phyloP scores from a whole-genome alignment of 345 rosid species.

The Melastoma malabathricum region DNA sequence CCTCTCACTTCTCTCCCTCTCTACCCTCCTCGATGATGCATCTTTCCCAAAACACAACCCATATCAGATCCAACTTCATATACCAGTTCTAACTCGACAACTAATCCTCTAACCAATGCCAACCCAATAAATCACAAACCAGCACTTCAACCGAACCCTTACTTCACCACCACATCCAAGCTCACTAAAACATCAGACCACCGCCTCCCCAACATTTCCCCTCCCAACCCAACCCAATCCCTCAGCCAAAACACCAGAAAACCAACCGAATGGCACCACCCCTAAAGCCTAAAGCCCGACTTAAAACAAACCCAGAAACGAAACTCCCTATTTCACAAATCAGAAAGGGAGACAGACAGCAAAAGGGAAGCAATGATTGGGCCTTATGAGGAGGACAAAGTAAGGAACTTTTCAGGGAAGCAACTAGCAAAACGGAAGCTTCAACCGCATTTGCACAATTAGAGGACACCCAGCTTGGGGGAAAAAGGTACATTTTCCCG shows the following conservation, averaged over 20 bases:
- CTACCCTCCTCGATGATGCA: slow-evolving; percentile 31
- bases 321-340: slow-evolving; percentile 1
- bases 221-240: neutral
- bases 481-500: slow-evolving; percentile 46
- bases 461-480: too few relatives aligned
- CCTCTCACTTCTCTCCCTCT: slow-evolving; percentile 11
- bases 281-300: slow-evolving; percentile 1
- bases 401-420: too few relatives aligned
- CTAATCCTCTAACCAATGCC: slow-evolving; percentile 10
- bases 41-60: slow-evolving; percentile 77
- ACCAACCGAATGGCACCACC: neutral
- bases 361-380: slow-evolving; percentile 32
- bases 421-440: too few relatives aligned
- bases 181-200: too few relatives aligned
- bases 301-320: neutral
- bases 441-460: too few relatives aligned
- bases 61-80: slow-evolving; percentile 32
- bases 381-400: neutral
- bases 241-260: neutral
- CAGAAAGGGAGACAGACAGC: slow-evolving; percentile 14
- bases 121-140: slow-evolving; percentile 3
- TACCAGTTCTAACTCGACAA: slow-evolving; percentile 13
- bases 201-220: neutral
- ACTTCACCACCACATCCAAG: neutral
- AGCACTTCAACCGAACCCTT: neutral